A percentile compares a stretch with the other conserved stretches of the same genome.
Conservation (phyloP, 441 rosid genomes). For the Gossypium gossypioides region DNA sequence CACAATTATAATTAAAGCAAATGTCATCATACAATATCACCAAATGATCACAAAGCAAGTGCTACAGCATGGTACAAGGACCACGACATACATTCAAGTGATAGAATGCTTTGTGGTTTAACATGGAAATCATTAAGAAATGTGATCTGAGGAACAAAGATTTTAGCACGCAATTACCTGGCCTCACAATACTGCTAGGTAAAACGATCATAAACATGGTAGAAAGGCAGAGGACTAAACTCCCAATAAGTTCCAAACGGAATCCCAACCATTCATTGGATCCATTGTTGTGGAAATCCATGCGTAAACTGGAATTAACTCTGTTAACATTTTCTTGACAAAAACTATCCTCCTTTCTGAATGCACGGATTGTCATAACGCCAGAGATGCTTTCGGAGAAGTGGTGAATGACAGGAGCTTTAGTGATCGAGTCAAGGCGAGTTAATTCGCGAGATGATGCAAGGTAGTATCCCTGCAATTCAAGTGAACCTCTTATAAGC, state of each 20-base stretch:
- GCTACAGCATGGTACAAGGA: not conserved
- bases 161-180: conserved; percentile 42
- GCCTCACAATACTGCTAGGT: conserved; percentile 69
- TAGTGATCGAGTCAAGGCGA: conserved; percentile 81
- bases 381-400: conserved; percentile 92
- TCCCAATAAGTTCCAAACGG: conserved; percentile 82
- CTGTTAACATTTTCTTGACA: conserved; percentile 57
- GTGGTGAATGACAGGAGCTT: conserved; percentile 90
- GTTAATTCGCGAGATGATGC: conserved; percentile 78
- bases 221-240: conserved; percentile 64
- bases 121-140: not conserved
- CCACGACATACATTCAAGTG: not conserved
- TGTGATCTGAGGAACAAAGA: not conserved
- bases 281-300: conserved; percentile 85
- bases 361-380: conserved; percentile 73
- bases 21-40: not conserved
- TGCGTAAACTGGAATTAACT: conserved; percentile 57
- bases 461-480: conserved; percentile 62
- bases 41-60: not conserved
- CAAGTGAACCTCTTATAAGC: not conserved
- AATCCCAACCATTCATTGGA: conserved; percentile 90
- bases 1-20: not conserved
- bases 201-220: conserved; percentile 73
- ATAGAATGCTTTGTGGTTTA: not conserved
- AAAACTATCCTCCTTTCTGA: conserved; percentile 45